Evolutionary conservation across 768 basidiomycete genomes (phyloP).

Genomic region (Russula ochroleuca): DNA sequence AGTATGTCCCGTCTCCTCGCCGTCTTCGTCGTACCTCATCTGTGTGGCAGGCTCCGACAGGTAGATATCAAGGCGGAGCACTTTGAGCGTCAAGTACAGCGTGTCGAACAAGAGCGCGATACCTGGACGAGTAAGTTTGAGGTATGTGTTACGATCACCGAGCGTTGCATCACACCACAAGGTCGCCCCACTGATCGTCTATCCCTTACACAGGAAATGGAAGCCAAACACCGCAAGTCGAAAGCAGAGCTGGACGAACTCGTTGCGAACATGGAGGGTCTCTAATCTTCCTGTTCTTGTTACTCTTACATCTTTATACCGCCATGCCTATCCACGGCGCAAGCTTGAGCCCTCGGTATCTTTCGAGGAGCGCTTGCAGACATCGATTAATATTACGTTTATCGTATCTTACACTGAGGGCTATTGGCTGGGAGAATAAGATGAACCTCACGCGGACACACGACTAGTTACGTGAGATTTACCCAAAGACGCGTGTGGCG

Average conservation of each 20-base stretch:
- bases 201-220: slow-evolving; percentile 51
- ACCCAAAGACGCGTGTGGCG: background rate
- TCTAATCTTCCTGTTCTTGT: slow-evolving; percentile 2
- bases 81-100: slow-evolving; percentile 87
- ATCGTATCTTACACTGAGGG: slow-evolving; percentile 3
- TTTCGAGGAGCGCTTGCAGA: background rate
- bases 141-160: slow-evolving; percentile 45
- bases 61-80: slow-evolving; percentile 99
- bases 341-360: background rate
- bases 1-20: slow-evolving; percentile 52
- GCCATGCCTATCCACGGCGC: background rate
- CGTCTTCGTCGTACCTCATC: background rate
- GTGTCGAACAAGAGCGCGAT: slow-evolving; percentile 88
- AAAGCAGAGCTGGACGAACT: slow-evolving; percentile 85
- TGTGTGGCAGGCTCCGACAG: slow-evolving; percentile 68
- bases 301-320: background rate
- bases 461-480: background rate
- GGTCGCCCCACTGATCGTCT: slow-evolving; percentile 18
- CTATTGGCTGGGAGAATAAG: background rate
- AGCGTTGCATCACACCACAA: background rate
- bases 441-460: no score
- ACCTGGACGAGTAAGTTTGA: slow-evolving; percentile 93
- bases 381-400: slow-evolving; percentile 3
- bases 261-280: slow-evolving; percentile 62
- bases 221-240: slow-evolving; percentile 63